These are phyloP conservation scores for Penicillium malachiteum DNA, from an alignment of 495 filamentous ascomycete species.

Conservation along the genomic window DNA sequence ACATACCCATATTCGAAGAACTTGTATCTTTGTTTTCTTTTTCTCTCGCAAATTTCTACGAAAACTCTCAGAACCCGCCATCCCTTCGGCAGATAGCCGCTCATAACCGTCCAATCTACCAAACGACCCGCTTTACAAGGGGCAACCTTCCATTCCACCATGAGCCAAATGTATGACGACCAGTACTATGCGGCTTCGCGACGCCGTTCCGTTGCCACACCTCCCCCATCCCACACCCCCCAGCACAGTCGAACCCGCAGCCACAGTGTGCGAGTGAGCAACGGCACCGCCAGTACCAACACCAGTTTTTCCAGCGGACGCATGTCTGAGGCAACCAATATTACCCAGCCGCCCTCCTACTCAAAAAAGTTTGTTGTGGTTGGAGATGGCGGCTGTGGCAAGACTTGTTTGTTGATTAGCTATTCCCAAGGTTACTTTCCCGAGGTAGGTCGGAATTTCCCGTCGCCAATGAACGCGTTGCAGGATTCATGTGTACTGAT, in stretches of 20 bases:
- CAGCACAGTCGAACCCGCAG: slow-evolving; percentile 53
- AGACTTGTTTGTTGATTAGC: slow-evolving; percentile 97
- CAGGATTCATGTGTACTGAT: slow-evolving; percentile 10
- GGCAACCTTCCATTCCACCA: slow-evolving; percentile 24
- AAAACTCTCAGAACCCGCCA: neutral
- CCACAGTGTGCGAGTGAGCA: slow-evolving; percentile 64
- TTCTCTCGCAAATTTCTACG: neutral
- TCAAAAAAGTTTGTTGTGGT: slow-evolving; percentile 99
- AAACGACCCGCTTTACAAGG: slow-evolving; percentile 16
- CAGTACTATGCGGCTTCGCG: slow-evolving; percentile 50
- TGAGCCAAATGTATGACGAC: slow-evolving; percentile 51
- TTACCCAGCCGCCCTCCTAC: slow-evolving; percentile 85
- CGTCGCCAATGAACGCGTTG: neutral
- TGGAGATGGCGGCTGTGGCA: slow-evolving; percentile 95
- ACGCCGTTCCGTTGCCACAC: slow-evolving; percentile 49
- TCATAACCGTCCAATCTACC: neutral
- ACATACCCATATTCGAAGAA: neutral
- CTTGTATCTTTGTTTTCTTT: slow-evolving; percentile 10
- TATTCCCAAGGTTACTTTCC: slow-evolving; percentile 98
- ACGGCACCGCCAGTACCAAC: slow-evolving; percentile 83
- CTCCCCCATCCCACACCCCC: slow-evolving; percentile 46
- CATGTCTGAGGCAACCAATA: slow-evolving; percentile 75
- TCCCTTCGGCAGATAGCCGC: slow-evolving; percentile 13
- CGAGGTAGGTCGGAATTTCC: slow-evolving; percentile 61
- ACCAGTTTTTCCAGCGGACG: slow-evolving; percentile 61